phyloP scores from a whole-genome alignment of 352 stramenopile species.

The Sclerospora graminicola region DNA sequence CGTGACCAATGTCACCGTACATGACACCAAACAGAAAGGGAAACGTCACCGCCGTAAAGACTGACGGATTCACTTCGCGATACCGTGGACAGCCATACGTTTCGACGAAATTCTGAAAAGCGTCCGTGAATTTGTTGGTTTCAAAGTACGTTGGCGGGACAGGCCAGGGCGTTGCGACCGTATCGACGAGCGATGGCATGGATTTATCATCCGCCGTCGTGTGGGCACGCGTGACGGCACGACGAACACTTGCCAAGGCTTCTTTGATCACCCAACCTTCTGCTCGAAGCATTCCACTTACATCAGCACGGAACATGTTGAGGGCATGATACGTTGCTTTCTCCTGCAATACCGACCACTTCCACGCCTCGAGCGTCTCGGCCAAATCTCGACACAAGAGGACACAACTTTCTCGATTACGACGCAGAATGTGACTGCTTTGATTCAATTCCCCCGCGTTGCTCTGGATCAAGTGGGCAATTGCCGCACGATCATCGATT shows the following conservation, averaged over 20 bases:
- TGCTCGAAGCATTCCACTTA: conserved; percentile 93
- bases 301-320: conserved; percentile 97
- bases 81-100: conserved; percentile 98
- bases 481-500: conserved; percentile 88
- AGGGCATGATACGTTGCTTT: conserved; percentile 97
- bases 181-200: conserved; percentile 90
- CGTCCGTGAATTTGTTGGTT: conserved; percentile 98
- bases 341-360: conserved; percentile 94
- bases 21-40: conserved; percentile 99
- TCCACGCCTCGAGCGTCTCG: conserved; percentile 93
- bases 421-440: conserved; percentile 92
- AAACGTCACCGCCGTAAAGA: conserved; percentile 99
- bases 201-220: conserved; percentile 87
- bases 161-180: conserved; percentile 92
- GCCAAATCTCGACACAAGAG: conserved; percentile 89
- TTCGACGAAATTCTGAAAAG: conserved; percentile 98
- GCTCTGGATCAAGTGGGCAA: conserved; percentile 86
- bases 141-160: conserved; percentile 97
- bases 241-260: conserved; percentile 71
- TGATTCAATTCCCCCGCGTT: conserved; percentile 93
- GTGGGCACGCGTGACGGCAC: conserved; percentile 85
- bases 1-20: conserved; percentile 99
- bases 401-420: conserved; percentile 93
- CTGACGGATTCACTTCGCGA: conserved; percentile 96
- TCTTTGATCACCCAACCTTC: conserved; percentile 94